Conservation (phyloP, 2,329 filamentous ascomycete genomes). For the Colletotrichum sp. region DNA sequence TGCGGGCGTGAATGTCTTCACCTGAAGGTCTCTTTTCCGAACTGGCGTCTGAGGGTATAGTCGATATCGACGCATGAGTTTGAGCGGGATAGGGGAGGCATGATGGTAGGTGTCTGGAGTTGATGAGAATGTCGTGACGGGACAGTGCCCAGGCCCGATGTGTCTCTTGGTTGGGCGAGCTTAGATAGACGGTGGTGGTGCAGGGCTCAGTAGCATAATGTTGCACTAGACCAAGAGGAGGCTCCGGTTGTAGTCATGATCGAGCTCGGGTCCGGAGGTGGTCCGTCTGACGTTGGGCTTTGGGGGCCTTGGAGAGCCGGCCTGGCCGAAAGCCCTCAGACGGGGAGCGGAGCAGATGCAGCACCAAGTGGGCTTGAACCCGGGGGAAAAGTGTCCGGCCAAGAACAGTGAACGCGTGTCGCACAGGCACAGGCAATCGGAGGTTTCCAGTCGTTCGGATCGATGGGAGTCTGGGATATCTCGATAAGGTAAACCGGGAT, state of each 20-base stretch:
- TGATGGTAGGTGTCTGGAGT: conserved; percentile 26
- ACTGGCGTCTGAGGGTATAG: conserved; percentile 76
- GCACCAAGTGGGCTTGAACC: neutral
- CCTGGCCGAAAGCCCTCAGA: conserved; percentile 8
- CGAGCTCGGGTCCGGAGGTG: conserved; percentile 17
- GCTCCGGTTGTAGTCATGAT: neutral
- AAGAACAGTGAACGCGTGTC: neutral
- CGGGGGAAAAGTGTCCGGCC: neutral
- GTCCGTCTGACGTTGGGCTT: conserved; percentile 8
- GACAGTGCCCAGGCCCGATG: neutral
- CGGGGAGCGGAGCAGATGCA: neutral
- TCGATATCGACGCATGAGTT: conserved; percentile 69
- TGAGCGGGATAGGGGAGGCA: conserved; percentile 48
- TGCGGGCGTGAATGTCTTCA: conserved; percentile 36
- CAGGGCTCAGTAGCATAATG: conserved; percentile 10
- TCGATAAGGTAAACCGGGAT: neutral
- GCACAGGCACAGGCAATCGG: neutral
- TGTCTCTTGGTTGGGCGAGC: neutral
- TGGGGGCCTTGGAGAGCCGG: conserved; percentile 7
- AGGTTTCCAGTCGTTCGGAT: neutral
- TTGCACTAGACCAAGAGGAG: conserved; percentile 12
- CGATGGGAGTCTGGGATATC: neutral
- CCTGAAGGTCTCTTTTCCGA: conserved; percentile 77
- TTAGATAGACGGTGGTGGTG: neutral
- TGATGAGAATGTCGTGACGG: neutral